phyloP scores from a whole-genome alignment of 257 asterid species.

The Solanum raphanifolium region DNA sequence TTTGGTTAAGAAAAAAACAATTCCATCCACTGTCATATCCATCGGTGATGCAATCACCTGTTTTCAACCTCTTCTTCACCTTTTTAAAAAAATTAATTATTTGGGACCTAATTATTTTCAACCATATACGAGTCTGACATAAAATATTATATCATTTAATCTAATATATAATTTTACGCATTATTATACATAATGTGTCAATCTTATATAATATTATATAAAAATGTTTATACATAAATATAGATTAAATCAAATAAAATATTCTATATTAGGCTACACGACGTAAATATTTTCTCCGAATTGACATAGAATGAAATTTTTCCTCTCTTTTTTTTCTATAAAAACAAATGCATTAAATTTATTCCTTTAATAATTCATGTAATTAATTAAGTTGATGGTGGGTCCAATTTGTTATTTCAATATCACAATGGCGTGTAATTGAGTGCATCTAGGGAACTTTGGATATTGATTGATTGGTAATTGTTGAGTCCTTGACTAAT shows the following conservation, averaged over 20 bases:
- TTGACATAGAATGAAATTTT: neutral
- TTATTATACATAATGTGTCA: neutral
- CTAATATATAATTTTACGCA: no score
- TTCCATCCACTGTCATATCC: no score
- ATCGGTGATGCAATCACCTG: neutral
- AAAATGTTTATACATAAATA: no score
- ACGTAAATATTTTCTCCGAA: neutral
- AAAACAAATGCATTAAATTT: neutral
- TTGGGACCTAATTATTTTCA: neutral
- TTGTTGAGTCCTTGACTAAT: neutral
- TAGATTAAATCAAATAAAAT: no score
- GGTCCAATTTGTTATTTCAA: neutral
- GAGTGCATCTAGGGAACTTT: neutral
- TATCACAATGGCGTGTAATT: neutral
- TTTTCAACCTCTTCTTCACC: neutral
- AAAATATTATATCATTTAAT: neutral
- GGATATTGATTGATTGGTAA: neutral
- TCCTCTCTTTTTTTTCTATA: neutral
- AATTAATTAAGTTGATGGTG: neutral
- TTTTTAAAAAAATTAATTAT: no score
- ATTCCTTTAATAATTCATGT: neutral
- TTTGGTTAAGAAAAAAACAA: no score
- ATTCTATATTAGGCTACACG: neutral
- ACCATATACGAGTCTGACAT: neutral
- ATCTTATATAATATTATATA: neutral